Base-by-base conservation (phyloP, 768 basidiomycete species). In the Rhizopogon vulgaris region DNA sequence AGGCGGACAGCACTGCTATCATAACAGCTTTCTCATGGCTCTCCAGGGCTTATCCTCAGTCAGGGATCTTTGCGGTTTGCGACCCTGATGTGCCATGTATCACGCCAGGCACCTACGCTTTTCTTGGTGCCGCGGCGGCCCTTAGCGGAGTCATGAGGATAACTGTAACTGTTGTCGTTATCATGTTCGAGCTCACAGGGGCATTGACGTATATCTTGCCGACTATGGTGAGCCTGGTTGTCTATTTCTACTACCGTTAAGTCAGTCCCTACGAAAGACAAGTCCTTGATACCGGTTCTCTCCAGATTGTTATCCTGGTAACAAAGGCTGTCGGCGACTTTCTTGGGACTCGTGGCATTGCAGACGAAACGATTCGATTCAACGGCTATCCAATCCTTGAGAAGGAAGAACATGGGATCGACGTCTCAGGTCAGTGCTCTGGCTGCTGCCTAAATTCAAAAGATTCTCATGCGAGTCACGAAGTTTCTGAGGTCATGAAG, bases 171-270 rank as follows among this genome's bases (percentile, higher is more conserved):
- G 94, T 99, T 5, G 96, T 98, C 7, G 96, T 98, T 34, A 94
- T 99, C 69, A 98, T 99, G 94, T 98, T 97, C 66, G 95, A 98
- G 63, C 77, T 99, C 17, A 99, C 96, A 3, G 96, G 96, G 11
- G 95, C 96, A 6, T 68, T 98, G 62, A 97, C 93, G 17, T 98
- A 99, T 64, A 94, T 98, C 58, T 71, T 99, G 25, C 96, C 96
- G 6, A 94, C 93, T 12, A 99, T 99, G 96, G 95, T 94, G 58
- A 59, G 78, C 61, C 22, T 12, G 15, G 40, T 34, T 22, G 8
- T 36, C 30, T 27, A 24, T 3, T 40, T 40, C 25, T 17, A 42
- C 22, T 36, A 25, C 39, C 42, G 22, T 22, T 3, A 22, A 22
- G 3, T 22, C 22, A 22, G 43, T 48, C 56, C 47, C 27, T 54